Evolutionary conservation across 1,284 basidiomycete genomes (phyloP), one percentile per base, ranked within the genome.

Genomic region (Boletus semigastroideus): DNA sequence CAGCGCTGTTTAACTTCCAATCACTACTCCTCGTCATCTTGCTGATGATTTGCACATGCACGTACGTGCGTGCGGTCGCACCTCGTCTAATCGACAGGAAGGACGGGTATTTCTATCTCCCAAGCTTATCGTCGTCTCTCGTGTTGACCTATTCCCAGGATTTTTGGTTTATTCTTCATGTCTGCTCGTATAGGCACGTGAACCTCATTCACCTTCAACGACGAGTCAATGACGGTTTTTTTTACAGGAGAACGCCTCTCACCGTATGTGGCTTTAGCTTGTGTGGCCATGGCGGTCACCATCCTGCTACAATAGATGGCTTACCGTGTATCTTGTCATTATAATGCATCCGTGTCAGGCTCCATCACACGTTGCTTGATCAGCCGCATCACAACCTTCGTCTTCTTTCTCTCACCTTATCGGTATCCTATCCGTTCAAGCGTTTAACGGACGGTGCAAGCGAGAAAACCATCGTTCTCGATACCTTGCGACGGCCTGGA

Each of bases 1-100:
- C 95, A 42, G 96, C 97, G 8, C 80, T 99, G 34, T 98, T 99
- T 84, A 96, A 98, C 76, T 99, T 99, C 68, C 90, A 96, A 72
- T 95, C 94, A 1, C 82, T 99, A 17, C 80, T 99, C 13, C 85
- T 97, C 61, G 94, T 97, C 67, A 87, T 98, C 57, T 80, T 99
- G 16, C 83, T 99, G 47, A 78, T 91, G 67, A 94, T 98, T 56
- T 99, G 97, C 76, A 98, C 96, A 41, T 98, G 94, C 78, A 96
- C 97, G 3, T 99, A 99, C 69, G 81, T 96, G 16, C 86, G 96
- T 49, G 88, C 92, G 0, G 86, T 93, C 4, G 88, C 92, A 5
- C 96, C 96, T 5, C 81, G 90, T 22, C 74, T 99, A 8, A 81
- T 99, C 27, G 97, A 99, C 71, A 78, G 91, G 55, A 98, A 99